Evolutionary conservation across 371 early-diverging fungal species (phyloP).

Genomic region (Mortierella sp.): DNA sequence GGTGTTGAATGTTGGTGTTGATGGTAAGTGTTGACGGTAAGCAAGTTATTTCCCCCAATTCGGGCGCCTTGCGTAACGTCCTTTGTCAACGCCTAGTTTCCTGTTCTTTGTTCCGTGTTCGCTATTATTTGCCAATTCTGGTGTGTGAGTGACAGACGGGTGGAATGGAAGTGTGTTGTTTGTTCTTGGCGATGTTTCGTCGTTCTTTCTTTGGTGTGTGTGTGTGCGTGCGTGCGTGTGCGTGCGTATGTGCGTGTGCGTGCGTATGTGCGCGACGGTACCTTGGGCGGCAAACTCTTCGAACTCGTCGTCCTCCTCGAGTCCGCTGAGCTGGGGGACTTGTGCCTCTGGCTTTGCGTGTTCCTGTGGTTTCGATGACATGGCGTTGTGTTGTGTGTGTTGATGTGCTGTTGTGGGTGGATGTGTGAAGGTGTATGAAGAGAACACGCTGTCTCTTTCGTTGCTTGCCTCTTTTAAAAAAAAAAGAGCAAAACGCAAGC

Average conservation of each 20-base stretch:
- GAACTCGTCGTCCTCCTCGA: constrained; percentile 95
- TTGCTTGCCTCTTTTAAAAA: neutral
- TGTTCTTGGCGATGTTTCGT: no score
- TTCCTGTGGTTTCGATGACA: constrained; percentile 41
- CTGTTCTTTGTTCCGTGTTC: no score
- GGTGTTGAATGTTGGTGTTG: no score
- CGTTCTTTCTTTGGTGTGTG: no score
- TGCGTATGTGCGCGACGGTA: constrained; percentile 35
- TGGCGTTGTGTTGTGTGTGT: constrained; percentile 14
- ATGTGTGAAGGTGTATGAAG: neutral
- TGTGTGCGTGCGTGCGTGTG: neutral
- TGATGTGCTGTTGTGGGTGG: neutral
- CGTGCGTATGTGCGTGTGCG: no score
- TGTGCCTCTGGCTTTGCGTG: constrained; percentile 45
- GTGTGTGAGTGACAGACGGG: no score
- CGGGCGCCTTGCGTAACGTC: no score
- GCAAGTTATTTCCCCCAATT: no score
- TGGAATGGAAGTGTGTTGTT: no score
- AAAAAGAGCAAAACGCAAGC: constrained; percentile 13
- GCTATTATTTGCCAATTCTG: no score
- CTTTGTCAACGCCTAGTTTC: no score
- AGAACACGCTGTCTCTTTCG: neutral
- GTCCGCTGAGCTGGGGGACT: constrained; percentile 70
- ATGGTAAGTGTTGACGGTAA: no score
- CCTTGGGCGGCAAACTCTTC: constrained; percentile 93